Base-by-base conservation (phyloP, 257 asterid genomes). In the Misopates orontium region DNA sequence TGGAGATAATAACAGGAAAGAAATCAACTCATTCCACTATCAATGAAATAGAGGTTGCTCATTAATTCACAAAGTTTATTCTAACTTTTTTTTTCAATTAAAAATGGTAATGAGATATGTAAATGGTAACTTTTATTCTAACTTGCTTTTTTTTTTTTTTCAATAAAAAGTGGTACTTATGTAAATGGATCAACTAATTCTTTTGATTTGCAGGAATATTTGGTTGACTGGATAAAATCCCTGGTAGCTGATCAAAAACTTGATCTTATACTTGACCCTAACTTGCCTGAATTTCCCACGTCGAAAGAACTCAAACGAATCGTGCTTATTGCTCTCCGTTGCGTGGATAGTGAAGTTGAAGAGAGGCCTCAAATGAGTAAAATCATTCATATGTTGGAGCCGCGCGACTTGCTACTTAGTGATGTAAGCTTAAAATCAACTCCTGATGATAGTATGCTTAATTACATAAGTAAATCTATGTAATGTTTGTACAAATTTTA, bases 1-100 rank as follows among this genome's bases (percentile, higher is more conserved):
- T 82, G 89, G 87, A 87, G 77, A 84, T 82, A 13, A 68, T 87
- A 21, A 77, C 95, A 0, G 95, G 89, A 24, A 87, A 74, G 73
- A 24, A 72, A 12, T 8, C 81, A 6, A 71, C 70, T 15, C 63
- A 68, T 18, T 39, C 66, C 49, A 63, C 60, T 41, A 61, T n/a
- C 8, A 71, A 48, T 10, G 89, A 80, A 58, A 73, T 74, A 1
- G 84, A 84, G 87, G 91, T 82, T 13, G 9, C 11, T 0, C 3
- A 21, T 7, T 39, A 14, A 20, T 36, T 28, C 7, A 28, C 3
- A 36, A 36, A 3, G 6, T 36, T 7, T 16, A 48, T 60, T 15
- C 6, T 66, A 5, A 4, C 2, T 28, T 52, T 17, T 18, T 16
- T 39, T 44, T 13, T 41, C 47, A 41, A 28, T 28, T 2, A 2